Conservation (phyloP, 257 asterid genomes). For the Solanum lignicaule region DNA sequence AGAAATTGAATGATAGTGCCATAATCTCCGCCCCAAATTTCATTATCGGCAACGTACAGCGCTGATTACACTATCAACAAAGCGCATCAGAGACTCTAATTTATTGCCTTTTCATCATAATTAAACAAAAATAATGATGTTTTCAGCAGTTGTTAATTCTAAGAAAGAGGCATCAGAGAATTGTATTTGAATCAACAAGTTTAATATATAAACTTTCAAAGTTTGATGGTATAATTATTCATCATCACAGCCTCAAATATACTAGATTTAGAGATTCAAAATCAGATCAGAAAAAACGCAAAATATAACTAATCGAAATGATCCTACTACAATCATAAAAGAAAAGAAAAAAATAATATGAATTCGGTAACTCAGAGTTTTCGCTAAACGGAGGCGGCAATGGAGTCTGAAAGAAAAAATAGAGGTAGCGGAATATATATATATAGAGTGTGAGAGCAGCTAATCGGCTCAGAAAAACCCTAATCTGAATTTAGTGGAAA, state of each 20-base stretch:
- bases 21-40: conserved; percentile 11
- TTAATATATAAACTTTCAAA: not conserved
- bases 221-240: conserved; percentile 4
- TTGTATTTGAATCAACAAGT: not conserved
- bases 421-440: not conserved
- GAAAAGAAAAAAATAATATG: too few relatives aligned
- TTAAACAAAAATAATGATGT: not conserved
- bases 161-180: not conserved
- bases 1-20: not conserved
- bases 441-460: not conserved
- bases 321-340: too few relatives aligned
- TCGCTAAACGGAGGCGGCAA: too few relatives aligned
- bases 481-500: not conserved
- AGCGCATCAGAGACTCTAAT: conserved; percentile 29
- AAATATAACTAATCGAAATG: too few relatives aligned
- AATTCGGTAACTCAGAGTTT: too few relatives aligned
- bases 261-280: not conserved
- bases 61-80: conserved; percentile 8
- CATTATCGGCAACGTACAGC: conserved; percentile 25
- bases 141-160: not conserved
- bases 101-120: conserved; percentile 12
- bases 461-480: not conserved
- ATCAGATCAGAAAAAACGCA: too few relatives aligned
- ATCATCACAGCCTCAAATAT: not conserved
- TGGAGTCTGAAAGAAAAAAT: too few relatives aligned